phyloP scores from a whole-genome alignment of 495 filamentous ascomycete species.

The Tirmania nivea region DNA sequence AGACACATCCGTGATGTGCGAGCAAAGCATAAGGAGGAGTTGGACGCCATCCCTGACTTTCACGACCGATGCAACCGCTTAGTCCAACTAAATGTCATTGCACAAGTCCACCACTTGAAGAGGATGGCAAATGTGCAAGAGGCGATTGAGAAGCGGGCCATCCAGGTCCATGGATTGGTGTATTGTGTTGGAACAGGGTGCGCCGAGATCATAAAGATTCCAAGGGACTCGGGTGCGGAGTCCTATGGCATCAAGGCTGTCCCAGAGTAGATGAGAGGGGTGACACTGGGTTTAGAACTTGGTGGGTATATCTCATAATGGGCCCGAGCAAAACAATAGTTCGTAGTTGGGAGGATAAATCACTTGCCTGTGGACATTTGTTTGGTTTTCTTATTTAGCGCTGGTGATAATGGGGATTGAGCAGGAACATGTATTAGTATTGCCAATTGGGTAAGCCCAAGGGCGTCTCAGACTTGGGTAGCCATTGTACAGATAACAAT shows the following conservation, averaged over 20 bases:
- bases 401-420: too few species aligned
- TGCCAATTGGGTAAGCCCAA: too few species aligned
- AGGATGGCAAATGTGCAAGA: slow-evolving; percentile 37
- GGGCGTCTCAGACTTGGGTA: too few species aligned
- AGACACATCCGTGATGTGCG: slow-evolving; percentile 40
- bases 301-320: too few species aligned
- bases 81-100: slow-evolving; percentile 37
- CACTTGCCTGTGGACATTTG: too few species aligned
- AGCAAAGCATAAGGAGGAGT: slow-evolving; percentile 33
- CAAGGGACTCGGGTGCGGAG: slow-evolving; percentile 6
- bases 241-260: slow-evolving; percentile 3
- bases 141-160: slow-evolving; percentile 43
- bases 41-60: slow-evolving; percentile 29
- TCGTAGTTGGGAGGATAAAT: too few species aligned
- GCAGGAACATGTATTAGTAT: too few species aligned
- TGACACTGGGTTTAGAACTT: too few species aligned
- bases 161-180: slow-evolving; percentile 44
- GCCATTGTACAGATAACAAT: too few species aligned
- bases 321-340: not conserved
- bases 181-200: not conserved
- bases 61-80: slow-evolving; percentile 30
- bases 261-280: not conserved
- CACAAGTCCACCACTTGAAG: slow-evolving; percentile 36
- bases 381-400: too few species aligned
- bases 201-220: not conserved